Percentiles rank a stretch among this genome's conserved stretches.
Evolutionary conservation across 805 yeast species (phyloP).

Genomic region (Scheffersomyces ergatensis): DNA sequence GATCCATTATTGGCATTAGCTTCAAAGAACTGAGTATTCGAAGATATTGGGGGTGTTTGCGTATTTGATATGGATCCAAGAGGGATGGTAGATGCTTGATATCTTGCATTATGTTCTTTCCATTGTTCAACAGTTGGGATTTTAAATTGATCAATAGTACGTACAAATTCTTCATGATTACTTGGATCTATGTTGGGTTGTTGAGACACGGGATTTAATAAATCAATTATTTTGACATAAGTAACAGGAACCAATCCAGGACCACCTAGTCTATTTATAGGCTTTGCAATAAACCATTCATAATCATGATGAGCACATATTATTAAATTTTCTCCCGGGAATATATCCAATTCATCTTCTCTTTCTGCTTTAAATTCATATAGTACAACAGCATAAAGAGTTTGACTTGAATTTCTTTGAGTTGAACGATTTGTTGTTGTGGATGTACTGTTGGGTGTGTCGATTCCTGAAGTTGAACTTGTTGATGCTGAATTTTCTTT

Average conservation of each 20-base stretch:
- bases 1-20: constrained; percentile 15
- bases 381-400: constrained; percentile 79
- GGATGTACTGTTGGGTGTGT: constrained; percentile 5
- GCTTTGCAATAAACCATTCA: constrained; percentile 98
- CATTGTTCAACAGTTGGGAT: constrained; percentile 95
- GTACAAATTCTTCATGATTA: constrained; percentile 47
- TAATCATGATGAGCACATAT: constrained; percentile 94
- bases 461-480: not conserved
- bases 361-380: constrained; percentile 84
- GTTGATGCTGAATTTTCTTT: constrained; percentile 1
- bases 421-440: constrained; percentile 15
- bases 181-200: constrained; percentile 40
- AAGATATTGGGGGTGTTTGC: constrained; percentile 26
- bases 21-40: constrained; percentile 38
- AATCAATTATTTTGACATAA: constrained; percentile 82
- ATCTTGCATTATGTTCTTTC: constrained; percentile 87
- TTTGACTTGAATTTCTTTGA: constrained; percentile 31
- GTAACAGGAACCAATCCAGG: constrained; percentile 95
- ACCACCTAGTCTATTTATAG: constrained; percentile 91
- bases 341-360: constrained; percentile 80
- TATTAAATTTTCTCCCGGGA: constrained; percentile 84
- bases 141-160: constrained; percentile 60
- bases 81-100: constrained; percentile 85
- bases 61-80: constrained; percentile 46
- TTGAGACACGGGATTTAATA: constrained; percentile 38